A percentile compares a stretch with the other conserved stretches of the same genome.
These are phyloP conservation scores for Uronychia binucleata DNA, from an alignment of 73 alveolate species.

Conservation along the genomic window DNA sequence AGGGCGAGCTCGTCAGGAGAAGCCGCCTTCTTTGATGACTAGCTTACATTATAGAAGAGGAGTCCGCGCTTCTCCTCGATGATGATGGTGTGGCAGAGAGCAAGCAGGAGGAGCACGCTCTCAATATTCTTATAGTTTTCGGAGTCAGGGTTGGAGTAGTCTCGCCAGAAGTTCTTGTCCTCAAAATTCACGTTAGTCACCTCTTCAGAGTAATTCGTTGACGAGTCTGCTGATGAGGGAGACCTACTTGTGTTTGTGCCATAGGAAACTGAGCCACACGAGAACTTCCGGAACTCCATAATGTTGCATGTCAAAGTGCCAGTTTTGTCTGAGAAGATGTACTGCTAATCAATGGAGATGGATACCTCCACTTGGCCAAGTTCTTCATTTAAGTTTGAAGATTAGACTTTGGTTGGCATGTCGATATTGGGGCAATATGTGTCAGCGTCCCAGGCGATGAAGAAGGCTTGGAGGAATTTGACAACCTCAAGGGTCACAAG, in stretches of 20 bases:
- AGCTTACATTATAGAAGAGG: slow-evolving; percentile 30
- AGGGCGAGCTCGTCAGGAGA: slow-evolving; percentile 97
- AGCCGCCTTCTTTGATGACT: slow-evolving; percentile 42
- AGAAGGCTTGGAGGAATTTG: slow-evolving; percentile 71
- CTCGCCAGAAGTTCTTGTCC: slow-evolving; percentile 66
- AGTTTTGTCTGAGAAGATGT: slow-evolving; percentile 93
- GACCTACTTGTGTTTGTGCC: slow-evolving; percentile 48
- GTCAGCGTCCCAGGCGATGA: slow-evolving; percentile 69
- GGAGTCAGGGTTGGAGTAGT: slow-evolving; percentile 56
- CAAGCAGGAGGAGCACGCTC: slow-evolving; percentile 68
- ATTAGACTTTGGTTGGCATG: slow-evolving; percentile 80
- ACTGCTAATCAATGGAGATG: not conserved
- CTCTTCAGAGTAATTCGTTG: slow-evolving; percentile 27
- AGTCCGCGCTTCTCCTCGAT: slow-evolving; percentile 75
- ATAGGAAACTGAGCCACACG: slow-evolving; percentile 81
- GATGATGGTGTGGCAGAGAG: slow-evolving; percentile 91
- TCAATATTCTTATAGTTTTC: slow-evolving; percentile 64
- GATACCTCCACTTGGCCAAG: slow-evolving; percentile 83
- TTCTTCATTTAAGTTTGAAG: slow-evolving; percentile 93
- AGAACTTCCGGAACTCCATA: slow-evolving; percentile 87
- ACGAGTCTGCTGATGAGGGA: not conserved
- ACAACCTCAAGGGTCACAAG: slow-evolving; percentile 77
- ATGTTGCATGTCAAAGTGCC: slow-evolving; percentile 94
- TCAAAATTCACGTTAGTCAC: slow-evolving; percentile 79
- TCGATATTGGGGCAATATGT: slow-evolving; percentile 54